phyloP scores from a whole-genome alignment of 352 stramenopile species.

The Globisporangium uncinulatum region DNA sequence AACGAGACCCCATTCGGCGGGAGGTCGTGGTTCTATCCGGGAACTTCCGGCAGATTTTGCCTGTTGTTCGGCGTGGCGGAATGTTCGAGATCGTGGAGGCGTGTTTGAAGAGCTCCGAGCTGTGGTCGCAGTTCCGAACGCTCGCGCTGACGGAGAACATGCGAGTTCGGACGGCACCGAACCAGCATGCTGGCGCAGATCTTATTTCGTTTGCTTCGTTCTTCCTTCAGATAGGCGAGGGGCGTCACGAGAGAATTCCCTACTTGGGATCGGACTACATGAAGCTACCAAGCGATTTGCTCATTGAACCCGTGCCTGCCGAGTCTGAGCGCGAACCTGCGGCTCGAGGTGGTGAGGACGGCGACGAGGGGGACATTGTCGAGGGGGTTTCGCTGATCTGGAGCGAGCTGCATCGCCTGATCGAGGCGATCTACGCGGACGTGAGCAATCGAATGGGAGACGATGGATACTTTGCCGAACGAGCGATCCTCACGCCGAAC shows the following conservation, averaged over 20 bases:
- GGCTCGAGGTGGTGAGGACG: too few species aligned
- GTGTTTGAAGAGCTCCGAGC: conserved; percentile 7
- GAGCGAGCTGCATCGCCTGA: too few species aligned
- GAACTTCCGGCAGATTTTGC: conserved; percentile 23
- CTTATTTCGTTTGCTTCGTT: neutral
- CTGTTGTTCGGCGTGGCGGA: conserved; percentile 8
- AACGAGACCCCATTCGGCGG: conserved; percentile 19
- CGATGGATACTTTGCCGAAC: conserved; percentile 79
- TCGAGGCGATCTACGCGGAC: too few species aligned
- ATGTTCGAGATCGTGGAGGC: conserved; percentile 10
- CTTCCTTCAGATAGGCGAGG: neutral
- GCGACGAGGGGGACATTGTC: too few species aligned
- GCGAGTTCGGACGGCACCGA: neutral
- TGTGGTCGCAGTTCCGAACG: conserved; percentile 3
- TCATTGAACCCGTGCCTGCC: conserved; percentile 96
- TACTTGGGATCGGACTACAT: neutral
- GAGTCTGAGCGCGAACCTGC: conserved; percentile 92
- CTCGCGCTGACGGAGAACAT: neutral
- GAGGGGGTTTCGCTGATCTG: too few species aligned
- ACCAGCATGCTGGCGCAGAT: neutral
- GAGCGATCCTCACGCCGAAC: conserved; percentile 77
- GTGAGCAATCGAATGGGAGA: conserved; percentile 9
- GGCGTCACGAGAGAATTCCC: conserved; percentile 43
- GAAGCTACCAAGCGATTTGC: conserved; percentile 87
- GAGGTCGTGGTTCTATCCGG: conserved; percentile 14